Base-by-base conservation (phyloP, 179 eudicot genomes). In the Silene coronaria region DNA sequence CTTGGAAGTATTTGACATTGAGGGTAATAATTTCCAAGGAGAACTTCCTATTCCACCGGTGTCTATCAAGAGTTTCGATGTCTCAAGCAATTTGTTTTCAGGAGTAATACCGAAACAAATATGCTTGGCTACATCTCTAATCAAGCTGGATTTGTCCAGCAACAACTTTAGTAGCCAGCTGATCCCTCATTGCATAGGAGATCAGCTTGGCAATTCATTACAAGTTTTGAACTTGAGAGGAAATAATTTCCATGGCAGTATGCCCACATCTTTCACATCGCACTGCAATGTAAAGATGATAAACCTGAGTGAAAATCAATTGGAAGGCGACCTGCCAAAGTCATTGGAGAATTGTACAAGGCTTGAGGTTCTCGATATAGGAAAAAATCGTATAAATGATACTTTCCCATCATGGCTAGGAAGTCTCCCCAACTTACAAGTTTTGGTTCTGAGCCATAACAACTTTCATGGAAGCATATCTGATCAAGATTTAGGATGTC, bases 391-490 rank as follows among this genome's bases (percentile, higher is more conserved):
- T 9, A 53, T 88, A 2, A 76, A 76, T 42, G 88, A 79, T 36
- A 59, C 61, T n/a, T 87, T 87, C 65, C 90, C 86, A 22, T 48
- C 36, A 14, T 82, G 84, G 85, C 53, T 86, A 34, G 82, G 69
- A 68, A 48, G 24, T 16, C 79, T 84, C 51, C 75, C 80, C 0
- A 57, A 67, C 6, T 32, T 87, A 70, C 76, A 79, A 30, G 85
- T 81, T 72, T 82, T 86, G 3, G 17, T 75, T 21, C 21, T 82
- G 70, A 67, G 77, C 9, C 59, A 38, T 0, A 87, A 85, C 70
- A 82, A 53, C 17, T 74, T 85, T 34, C 67, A 79, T 65, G 88
- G 83, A 12, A 63, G 12, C 65, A 73, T 82, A 1, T 17, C 26
- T 21, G 64, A 16, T 17, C 76, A 61, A 0, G 2, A 24, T 3